A percentile compares a stretch with the other conserved stretches of the same genome.
These are phyloP conservation scores for Setomelanomma holmii DNA, from an alignment of 2,329 filamentous ascomycete genomes.

Conservation along the genomic window DNA sequence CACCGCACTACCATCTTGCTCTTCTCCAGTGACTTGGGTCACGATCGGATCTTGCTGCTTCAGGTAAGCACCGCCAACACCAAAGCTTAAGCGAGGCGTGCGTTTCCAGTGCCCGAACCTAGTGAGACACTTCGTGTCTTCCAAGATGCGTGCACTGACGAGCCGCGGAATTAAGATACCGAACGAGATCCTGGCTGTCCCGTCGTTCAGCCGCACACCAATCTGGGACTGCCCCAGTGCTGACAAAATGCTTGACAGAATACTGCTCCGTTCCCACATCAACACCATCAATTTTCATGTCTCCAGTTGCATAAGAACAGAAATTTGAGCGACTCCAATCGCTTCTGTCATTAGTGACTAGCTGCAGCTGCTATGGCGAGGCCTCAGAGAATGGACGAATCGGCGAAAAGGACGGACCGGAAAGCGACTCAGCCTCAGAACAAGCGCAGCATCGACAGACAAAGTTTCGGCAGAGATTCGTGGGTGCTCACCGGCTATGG, in stretches of 20 bases:
- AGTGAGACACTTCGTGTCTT: neutral
- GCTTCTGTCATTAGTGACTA: slow-evolving; percentile 1
- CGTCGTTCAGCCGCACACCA: too few relatives aligned
- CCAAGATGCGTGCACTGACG: neutral
- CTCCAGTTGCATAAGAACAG: neutral
- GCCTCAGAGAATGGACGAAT: slow-evolving; percentile 3
- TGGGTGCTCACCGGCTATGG: slow-evolving; percentile 1
- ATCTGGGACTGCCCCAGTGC: too few relatives aligned
- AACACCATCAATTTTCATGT: neutral
- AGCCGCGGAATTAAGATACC: too few relatives aligned
- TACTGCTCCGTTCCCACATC: neutral
- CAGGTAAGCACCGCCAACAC: slow-evolving; percentile 24
- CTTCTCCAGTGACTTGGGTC: slow-evolving; percentile 1
- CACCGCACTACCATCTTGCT: slow-evolving; percentile 3
- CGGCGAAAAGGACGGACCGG: neutral
- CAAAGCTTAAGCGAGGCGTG: slow-evolving; percentile 19
- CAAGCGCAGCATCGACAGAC: neutral
- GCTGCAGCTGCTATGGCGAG: slow-evolving; percentile 17
- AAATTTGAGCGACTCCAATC: neutral
- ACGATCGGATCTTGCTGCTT: slow-evolving; percentile 8
- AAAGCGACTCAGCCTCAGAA: neutral
- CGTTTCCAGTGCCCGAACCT: neutral
- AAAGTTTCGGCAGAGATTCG: slow-evolving; percentile 1
- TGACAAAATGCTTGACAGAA: too few relatives aligned
- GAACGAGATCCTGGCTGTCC: too few relatives aligned